A percentile compares a stretch with the other conserved stretches of the same genome.
phyloP scores from a whole-genome alignment of 345 rosid species.

The Pugionium dolabratum region DNA sequence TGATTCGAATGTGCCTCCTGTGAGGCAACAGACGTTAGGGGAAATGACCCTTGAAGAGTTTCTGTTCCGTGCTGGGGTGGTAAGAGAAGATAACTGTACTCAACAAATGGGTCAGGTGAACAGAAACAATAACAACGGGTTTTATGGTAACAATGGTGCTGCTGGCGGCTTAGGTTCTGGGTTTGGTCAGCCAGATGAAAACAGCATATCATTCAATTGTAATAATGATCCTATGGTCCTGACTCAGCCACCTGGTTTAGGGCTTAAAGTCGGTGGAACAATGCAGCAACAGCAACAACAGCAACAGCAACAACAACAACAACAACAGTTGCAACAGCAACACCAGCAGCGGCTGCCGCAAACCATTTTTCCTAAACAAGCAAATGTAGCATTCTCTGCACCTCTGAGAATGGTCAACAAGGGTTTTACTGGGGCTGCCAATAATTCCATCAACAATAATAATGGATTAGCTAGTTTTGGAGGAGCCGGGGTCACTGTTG shows the following conservation, averaged over 20 bases:
- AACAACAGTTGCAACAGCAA: background rate
- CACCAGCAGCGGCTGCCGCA: background rate
- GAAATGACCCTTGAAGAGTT: background rate
- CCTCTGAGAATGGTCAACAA: background rate
- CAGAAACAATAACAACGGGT: background rate
- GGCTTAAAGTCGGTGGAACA: background rate
- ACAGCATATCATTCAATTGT: background rate
- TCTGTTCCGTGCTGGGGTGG: background rate
- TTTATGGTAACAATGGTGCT: background rate
- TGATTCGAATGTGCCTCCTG: background rate
- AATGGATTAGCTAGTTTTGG: background rate
- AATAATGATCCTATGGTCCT: background rate
- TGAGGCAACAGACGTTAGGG: background rate
- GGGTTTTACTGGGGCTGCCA: background rate
- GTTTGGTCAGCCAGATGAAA: background rate
- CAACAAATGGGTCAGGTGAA: background rate
- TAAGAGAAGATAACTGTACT: background rate
- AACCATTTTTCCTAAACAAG: background rate
- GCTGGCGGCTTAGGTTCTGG: background rate
- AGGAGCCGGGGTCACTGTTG: constrained; percentile 1
- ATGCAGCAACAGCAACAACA: background rate
- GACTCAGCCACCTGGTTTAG: background rate
- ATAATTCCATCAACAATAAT: background rate
- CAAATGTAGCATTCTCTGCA: background rate
- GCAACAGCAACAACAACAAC: too few relatives aligned